Base-by-base conservation (phyloP, 208 protist species). In the Crithidia expoeki region DNA sequence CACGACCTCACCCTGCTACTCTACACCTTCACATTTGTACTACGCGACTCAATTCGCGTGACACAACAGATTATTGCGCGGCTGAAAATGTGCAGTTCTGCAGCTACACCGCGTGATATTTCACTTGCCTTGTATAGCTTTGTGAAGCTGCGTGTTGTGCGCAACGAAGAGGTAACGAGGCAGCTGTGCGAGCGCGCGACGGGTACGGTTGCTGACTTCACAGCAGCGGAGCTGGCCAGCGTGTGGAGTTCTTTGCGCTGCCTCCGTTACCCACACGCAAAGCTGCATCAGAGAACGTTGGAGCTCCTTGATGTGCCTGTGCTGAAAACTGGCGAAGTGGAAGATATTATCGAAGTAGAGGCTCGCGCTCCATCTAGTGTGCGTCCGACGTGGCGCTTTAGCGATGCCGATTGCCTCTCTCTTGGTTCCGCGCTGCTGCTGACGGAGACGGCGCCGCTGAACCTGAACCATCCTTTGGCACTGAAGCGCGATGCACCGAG, bases 1-100 rank as follows among this genome's bases (percentile, higher is more conserved):
- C 80, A 90, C 51, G 91, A 96, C 69, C 81, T 96, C 23, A 83
- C 79, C 25, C 61, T 83, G 62, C 79, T 94, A 25, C 86, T 96
- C 63, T 94, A 88, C 68, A 80, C 72, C 58, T 90, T 94, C 69
- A 96, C 91, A 5, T 92, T 89, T 76, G 77, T 93, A 7, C 64
- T 96, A 30, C 83, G 83, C 34, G 88, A 84, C 25, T 86, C 93
- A 17, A 93, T 94, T 62, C 79, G 85, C 6, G 88, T 93, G 5
- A 89, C 92, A 51, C 91, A 96, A 66, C 82, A 91, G 74, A 85
- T 90, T 34, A 38, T 96, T 46, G 80, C 86, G 21, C 91, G 91
- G 21, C 79, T 94, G 27, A 85, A 88, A 65, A 80, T 96, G 34
- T 83, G 81, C 44, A 78, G 72, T 57, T 72, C 70, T 7, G 63